phyloP scores from a whole-genome alignment of 2,329 filamentous ascomycete genomes.

The Penicillium brasilianum region DNA sequence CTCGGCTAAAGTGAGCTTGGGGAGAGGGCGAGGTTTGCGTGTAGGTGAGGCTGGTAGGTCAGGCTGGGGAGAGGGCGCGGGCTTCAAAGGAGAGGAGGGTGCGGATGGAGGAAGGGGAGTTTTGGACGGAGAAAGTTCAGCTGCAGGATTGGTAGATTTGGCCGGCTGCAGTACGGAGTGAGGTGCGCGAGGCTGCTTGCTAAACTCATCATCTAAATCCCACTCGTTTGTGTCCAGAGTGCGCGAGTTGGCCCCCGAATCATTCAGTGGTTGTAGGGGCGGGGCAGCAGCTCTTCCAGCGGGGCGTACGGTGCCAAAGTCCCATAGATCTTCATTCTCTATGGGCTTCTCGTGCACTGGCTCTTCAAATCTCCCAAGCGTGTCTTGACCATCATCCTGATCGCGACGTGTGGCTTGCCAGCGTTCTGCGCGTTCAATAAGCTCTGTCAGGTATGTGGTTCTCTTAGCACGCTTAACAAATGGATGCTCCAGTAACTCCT shows the following conservation, averaged over 20 bases:
- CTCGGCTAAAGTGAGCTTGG: slow-evolving; percentile 42
- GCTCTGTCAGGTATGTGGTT: slow-evolving; percentile 92
- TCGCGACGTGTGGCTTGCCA: slow-evolving; percentile 80
- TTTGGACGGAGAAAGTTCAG: slow-evolving; percentile 53
- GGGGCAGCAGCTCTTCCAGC: slow-evolving; percentile 63
- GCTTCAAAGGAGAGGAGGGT: slow-evolving; percentile 53
- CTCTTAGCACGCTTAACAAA: slow-evolving; percentile 93
- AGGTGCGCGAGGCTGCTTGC: slow-evolving; percentile 35
- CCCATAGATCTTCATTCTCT: slow-evolving; percentile 83
- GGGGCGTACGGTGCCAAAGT: slow-evolving; percentile 93
- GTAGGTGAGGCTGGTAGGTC: slow-evolving; percentile 35
- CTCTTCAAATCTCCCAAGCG: slow-evolving; percentile 61
- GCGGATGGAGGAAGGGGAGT: slow-evolving; percentile 26
- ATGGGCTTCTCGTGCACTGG: slow-evolving; percentile 54
- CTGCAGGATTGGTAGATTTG: slow-evolving; percentile 51
- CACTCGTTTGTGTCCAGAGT: slow-evolving; percentile 50
- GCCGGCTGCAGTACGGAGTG: slow-evolving; percentile 63
- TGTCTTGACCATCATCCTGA: slow-evolving; percentile 62
- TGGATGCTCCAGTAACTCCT: slow-evolving; percentile 83
- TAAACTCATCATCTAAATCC: slow-evolving; percentile 36
- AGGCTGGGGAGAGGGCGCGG: neutral
- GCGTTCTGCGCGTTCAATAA: slow-evolving; percentile 87
- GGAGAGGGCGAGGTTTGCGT: slow-evolving; percentile 54
- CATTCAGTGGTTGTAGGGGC: slow-evolving; percentile 75
- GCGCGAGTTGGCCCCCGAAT: slow-evolving; percentile 78